Percentiles rank a stretch among this genome's conserved stretches.
Evolutionary conservation across 305 asterid species (phyloP).

Genomic region (Fraxinus ornus): DNA sequence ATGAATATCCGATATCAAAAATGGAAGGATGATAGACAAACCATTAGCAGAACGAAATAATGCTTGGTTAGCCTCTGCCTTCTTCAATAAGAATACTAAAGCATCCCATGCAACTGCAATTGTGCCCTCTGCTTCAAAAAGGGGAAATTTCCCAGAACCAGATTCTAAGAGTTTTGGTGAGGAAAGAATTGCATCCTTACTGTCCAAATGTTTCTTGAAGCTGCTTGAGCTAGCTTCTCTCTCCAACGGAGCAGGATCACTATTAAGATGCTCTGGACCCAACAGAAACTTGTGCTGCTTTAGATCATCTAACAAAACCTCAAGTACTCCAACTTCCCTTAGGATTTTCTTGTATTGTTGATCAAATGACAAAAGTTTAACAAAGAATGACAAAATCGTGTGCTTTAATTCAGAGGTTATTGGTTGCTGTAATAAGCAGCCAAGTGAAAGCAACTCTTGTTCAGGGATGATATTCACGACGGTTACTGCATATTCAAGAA

Average conservation of each 20-base stretch:
- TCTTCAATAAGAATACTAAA: slow-evolving; percentile 82
- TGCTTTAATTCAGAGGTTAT: slow-evolving; percentile 76
- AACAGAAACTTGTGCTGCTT: slow-evolving; percentile 76
- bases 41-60: slow-evolving; percentile 90
- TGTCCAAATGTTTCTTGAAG: slow-evolving; percentile 81
- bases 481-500: slow-evolving; percentile 98
- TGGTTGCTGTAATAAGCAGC: slow-evolving; percentile 97
- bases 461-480: slow-evolving; percentile 97
- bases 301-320: slow-evolving; percentile 94
- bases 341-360: slow-evolving; percentile 95
- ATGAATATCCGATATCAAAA: slow-evolving; percentile 84
- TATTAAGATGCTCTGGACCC: slow-evolving; percentile 62
- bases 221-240: slow-evolving; percentile 67
- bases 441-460: slow-evolving; percentile 95
- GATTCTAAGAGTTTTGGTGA: slow-evolving; percentile 88
- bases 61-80: slow-evolving; percentile 83
- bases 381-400: slow-evolving; percentile 82
- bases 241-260: slow-evolving; percentile 56
- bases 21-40: slow-evolving; percentile 75
- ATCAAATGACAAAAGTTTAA: slow-evolving; percentile 91
- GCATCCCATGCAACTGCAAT: slow-evolving; percentile 89
- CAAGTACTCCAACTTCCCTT: slow-evolving; percentile 93
- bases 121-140: slow-evolving; percentile 80
- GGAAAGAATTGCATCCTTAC: slow-evolving; percentile 84
- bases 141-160: slow-evolving; percentile 76